Base-by-base conservation (phyloP, 1,284 basidiomycete genomes). In the Heliocybe sulcata region DNA sequence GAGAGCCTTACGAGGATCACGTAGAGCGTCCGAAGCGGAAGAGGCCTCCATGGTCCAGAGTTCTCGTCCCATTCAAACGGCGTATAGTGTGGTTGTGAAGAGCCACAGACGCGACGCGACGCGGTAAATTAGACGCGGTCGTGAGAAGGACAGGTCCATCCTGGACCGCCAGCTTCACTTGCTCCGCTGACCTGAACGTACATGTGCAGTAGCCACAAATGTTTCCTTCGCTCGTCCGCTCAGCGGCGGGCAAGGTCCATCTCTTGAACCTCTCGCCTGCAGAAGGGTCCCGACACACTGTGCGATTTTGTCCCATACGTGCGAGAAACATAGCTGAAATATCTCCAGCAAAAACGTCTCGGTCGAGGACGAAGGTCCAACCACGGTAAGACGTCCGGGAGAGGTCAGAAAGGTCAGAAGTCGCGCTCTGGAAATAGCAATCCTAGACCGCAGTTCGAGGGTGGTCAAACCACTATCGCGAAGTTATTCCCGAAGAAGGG, bases 371-470 rank as follows among this genome's bases (percentile, higher is more conserved):
- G 92, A 70, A 90, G 90, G 20, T 94, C 93, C 1, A 90, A 89
- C 27, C 82, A 91, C 61, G 96, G 96, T 63, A 89, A 93, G 56
- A 98, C 94, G 0, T 87, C 94, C 2, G 94, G 94, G 59, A 83
- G 93, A 55, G 96, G 96, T 73, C 84, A 93, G 71, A 99, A 99
- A 67, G 96, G 96, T 64, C 94, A 97, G 70, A 96, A 95, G 58
- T 89, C 95, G 45, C 84, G 96, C 55, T 83, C 91, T 20, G 95
- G 96, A 3, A 88, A 92, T 63, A 92, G 94, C n/a, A 91, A 84
- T 64, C 84, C 93, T 25, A 84, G 81, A 60, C 77, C 83, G 27
- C 85, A 87, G 4, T 99, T 98, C 62, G 95, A 97, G 70, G 96
- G 96, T 66, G 96, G 96, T 61, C 96, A 98, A 70, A 98, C 94